Base-by-base conservation (phyloP, 78 protist species). In the Dictyostelium brefeldianum region DNA sequence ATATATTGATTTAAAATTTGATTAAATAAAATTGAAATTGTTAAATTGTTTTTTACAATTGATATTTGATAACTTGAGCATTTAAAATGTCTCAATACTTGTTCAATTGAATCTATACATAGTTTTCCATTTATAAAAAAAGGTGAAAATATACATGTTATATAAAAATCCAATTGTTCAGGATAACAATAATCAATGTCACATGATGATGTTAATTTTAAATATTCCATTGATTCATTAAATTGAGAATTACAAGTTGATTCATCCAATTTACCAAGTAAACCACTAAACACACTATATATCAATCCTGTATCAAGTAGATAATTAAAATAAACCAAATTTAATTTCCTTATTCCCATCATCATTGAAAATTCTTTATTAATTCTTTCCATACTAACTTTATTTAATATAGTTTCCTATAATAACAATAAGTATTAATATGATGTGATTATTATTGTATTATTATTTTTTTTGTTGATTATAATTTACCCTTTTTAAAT, bases 311-410 rank as follows among this genome's bases (percentile, higher is more conserved):
- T 83, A n/a, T 80, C 87, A 0, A 80, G 5, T 46, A 80, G 29
- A 80, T 80, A 62, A 1, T 22, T 0, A 46, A 18, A 43, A 12
- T 43, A 56, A 6, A 31, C 47, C 8, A 54, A 0, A 15, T 11
- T 1, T 14, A 8, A 56, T 5, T 9, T 0, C 0, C 10, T 27
- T 1, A 3, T 7, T 2, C 14, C 1, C 93, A 78, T 78, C 79
- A 87, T 74, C 12, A 22, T 8, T 4, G 41, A 10, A 67, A 67
- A 81, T 22, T 82, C 95, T 10, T 8, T 64, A 17, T 75, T 9
- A 8, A 90, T 74, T 62, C 95, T 78, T 22, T 81, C 89, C 9
- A 10, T 64, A 54, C 95, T 82, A 50, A 82, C 90, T 79, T 90
- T 82, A 14, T 50, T 48, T 47, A 14, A 51, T 18, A 90, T 9